These are phyloP conservation scores for Phoma herbarum DNA, from an alignment of 2,329 filamentous ascomycete genomes.

Conservation along the genomic window DNA sequence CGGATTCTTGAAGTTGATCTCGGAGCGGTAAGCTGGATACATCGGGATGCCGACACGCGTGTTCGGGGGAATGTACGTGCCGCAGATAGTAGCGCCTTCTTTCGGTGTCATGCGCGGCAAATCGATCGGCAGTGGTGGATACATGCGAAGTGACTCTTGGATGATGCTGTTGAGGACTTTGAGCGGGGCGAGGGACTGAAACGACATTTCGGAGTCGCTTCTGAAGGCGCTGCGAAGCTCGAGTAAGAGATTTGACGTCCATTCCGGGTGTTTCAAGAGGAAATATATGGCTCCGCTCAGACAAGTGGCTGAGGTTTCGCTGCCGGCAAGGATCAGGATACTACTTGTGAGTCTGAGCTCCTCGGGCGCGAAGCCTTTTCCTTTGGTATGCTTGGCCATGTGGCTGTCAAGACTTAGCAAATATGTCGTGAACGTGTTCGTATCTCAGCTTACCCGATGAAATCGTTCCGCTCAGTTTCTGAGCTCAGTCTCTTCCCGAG, in stretches of 20 bases:
- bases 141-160: constrained; percentile 56
- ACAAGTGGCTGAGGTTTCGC: constrained; percentile 39
- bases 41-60: constrained; percentile 36
- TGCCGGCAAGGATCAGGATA: constrained; percentile 38
- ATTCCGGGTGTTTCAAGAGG: constrained; percentile 29
- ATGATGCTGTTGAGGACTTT: constrained; percentile 53
- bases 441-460: background rate
- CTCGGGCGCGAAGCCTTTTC: background rate
- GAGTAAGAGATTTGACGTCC: constrained; percentile 24
- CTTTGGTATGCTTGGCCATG: background rate
- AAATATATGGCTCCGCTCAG: constrained; percentile 39
- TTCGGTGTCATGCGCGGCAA: constrained; percentile 40
- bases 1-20: constrained; percentile 38
- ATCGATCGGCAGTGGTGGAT: constrained; percentile 54
- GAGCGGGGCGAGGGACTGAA: constrained; percentile 33
- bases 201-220: constrained; percentile 31
- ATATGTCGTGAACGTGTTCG: background rate
- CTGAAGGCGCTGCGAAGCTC: constrained; percentile 30
- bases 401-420: background rate
- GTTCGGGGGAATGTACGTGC: constrained; percentile 35
- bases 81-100: constrained; percentile 31
- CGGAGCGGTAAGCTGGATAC: constrained; percentile 42
- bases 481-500: background rate
- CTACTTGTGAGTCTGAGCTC: background rate
- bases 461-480: background rate